phyloP scores from a whole-genome alignment of 768 basidiomycete genomes.

The Infundibulicybe gibba region DNA sequence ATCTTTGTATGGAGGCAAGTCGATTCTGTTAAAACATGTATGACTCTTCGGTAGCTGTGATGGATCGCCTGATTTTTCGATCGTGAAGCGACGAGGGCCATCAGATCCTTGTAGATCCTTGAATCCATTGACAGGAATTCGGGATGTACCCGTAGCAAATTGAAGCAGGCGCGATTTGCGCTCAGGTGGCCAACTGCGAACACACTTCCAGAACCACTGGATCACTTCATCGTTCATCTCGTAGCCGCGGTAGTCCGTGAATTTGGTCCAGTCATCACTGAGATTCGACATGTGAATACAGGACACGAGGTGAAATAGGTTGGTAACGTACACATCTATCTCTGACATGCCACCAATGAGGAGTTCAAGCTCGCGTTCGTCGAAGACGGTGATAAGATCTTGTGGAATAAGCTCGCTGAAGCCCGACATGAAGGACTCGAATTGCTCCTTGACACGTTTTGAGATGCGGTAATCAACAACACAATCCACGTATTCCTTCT shows the following conservation, averaged over 20 bases:
- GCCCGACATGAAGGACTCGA: constrained; percentile 99
- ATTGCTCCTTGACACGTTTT: constrained; percentile 96
- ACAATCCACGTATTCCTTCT: constrained; percentile 95
- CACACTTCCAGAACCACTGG: constrained; percentile 99
- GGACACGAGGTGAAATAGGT: not conserved
- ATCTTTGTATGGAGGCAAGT: constrained; percentile 96
- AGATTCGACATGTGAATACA: constrained; percentile 1
- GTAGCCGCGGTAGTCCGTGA: constrained; percentile 97
- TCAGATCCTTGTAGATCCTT: constrained; percentile 98
- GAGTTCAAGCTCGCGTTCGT: constrained; percentile 95
- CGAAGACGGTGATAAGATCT: constrained; percentile 97
- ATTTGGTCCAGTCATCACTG: constrained; percentile 98
- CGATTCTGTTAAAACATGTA: constrained; percentile 95
- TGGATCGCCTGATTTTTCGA: constrained; percentile 97
- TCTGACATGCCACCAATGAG: constrained; percentile 99
- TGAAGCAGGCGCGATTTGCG: constrained; percentile 95
- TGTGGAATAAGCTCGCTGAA: constrained; percentile 99
- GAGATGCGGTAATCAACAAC: constrained; percentile 98
- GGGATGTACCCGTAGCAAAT: constrained; percentile 95
- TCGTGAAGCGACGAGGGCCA: constrained; percentile 94
- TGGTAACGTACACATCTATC: constrained; percentile 86
- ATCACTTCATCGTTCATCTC: constrained; percentile 95
- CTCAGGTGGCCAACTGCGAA: constrained; percentile 96
- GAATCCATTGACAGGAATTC: constrained; percentile 98
- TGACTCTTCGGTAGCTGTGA: constrained; percentile 95